Conservation (phyloP, 1,139 yeast genomes). For the Lodderomyces pseudojiufengensis region DNA sequence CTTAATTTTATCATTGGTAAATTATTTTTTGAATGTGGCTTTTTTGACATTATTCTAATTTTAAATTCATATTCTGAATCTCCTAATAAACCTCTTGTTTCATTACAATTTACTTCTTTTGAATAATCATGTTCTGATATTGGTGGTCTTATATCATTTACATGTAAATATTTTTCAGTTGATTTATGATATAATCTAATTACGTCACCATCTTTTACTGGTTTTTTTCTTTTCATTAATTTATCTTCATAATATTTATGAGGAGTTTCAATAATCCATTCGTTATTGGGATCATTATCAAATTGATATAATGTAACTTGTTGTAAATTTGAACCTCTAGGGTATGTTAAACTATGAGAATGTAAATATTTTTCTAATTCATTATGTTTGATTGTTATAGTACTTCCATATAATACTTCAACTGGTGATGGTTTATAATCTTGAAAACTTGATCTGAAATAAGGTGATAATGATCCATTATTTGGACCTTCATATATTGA, state of each 20-base stretch:
- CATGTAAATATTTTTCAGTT: constrained; percentile 60
- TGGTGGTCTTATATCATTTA: constrained; percentile 64
- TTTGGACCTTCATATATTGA: constrained; percentile 51
- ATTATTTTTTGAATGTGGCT: constrained; percentile 25
- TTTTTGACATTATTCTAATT: constrained; percentile 31
- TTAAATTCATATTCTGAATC: constrained; percentile 53
- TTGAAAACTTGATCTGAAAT: constrained; percentile 52
- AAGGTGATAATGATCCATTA: constrained; percentile 49
- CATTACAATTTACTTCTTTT: constrained; percentile 66
- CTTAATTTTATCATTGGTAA: constrained; percentile 40
- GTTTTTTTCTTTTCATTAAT: constrained; percentile 27
- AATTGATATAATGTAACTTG: constrained; percentile 62
- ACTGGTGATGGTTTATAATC: constrained; percentile 40
- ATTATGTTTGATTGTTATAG: constrained; percentile 63
- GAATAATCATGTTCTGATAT: constrained; percentile 79
- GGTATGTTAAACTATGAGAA: constrained; percentile 55
- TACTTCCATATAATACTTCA: constrained; percentile 60
- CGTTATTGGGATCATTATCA: constrained; percentile 52
- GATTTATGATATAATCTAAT: constrained; percentile 59
- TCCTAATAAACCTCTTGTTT: constrained; percentile 46
- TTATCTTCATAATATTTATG: constrained; percentile 27
- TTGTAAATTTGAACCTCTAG: constrained; percentile 56
- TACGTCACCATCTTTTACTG: constrained; percentile 46
- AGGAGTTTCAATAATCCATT: constrained; percentile 60
- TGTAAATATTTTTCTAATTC: constrained; percentile 63